phyloP scores from a whole-genome alignment of 352 stramenopile species.

The Phytopythium boreale region DNA sequence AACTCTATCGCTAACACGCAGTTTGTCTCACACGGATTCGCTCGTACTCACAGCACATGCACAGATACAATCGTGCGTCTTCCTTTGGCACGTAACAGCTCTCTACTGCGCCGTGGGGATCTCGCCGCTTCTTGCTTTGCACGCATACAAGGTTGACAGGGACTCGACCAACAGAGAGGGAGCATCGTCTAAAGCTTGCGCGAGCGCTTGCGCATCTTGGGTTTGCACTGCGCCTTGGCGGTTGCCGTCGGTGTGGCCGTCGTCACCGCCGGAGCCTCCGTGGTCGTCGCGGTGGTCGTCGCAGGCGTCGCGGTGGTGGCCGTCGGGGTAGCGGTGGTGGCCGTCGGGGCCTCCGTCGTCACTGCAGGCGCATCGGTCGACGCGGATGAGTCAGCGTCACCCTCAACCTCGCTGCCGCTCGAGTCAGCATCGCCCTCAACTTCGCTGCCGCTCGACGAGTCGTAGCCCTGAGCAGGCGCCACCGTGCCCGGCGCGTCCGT shows the following conservation, averaged over 20 bases:
- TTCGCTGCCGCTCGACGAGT: constrained; percentile 1
- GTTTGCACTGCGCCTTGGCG: constrained; percentile 8
- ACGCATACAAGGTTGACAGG: neutral
- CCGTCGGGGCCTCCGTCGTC: neutral
- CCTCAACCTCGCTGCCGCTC: neutral
- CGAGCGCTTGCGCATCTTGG: constrained; percentile 9
- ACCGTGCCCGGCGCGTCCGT: constrained; percentile 4
- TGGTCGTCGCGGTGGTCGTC: too few relatives aligned
- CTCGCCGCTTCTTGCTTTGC: neutral
- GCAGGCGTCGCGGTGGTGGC: neutral
- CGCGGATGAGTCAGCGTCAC: neutral
- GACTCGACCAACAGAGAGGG: neutral
- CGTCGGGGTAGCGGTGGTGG: neutral
- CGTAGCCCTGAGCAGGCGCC: neutral
- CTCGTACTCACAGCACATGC: neutral
- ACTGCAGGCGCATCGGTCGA: neutral
- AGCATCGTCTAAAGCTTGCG: neutral
- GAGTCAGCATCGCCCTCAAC: neutral
- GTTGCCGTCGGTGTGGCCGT: neutral
- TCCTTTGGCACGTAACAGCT: neutral
- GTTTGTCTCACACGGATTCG: neutral
- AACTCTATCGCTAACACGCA: neutral
- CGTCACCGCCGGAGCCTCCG: neutral
- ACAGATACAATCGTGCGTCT: neutral
- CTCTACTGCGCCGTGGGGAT: neutral